Evolutionary conservation across 2,329 filamentous ascomycete species (phyloP), one percentile per base, ranked within the genome.

Genomic region (Emmonsiellopsis sp.): DNA sequence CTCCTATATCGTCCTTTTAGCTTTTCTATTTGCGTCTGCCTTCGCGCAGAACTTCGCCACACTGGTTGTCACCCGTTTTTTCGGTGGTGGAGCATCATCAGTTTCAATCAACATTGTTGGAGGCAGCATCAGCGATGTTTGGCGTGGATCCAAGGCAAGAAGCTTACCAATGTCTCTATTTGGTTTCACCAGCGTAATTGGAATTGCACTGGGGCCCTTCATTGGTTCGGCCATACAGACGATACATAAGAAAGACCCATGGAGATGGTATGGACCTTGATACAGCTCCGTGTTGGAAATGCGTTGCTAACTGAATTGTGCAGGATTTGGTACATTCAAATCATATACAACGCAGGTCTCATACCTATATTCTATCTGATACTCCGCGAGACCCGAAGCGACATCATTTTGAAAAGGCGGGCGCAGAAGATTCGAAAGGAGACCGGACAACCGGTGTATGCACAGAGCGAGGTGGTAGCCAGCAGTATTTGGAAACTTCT

Each of bases 271-370:
- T 7, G 44, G 14, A 14, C 14, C n/a, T 7, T 6, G 7, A 6
- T 58, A 57, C 13, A 48, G 57, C 11, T 58, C 50, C 31, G 58
- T 63, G 14, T 42, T 9, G 55, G 58, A 0, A 60, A 57, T 61
- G 11, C 3, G 44, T 5, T 33, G 10, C 32, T 10, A 32, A 33
- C 1, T 27, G 5, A 0, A 40, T 40, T 44, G 10, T 58, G 60
- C 33, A 74, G 72, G 72, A 73, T 75, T 39, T 76, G 72, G 56
- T 66, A 71, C 32, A 63, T 71, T 31, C 72, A 74, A 17, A 73
- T 75, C 34, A 71, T 74, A 46, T 69, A 73, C 55, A 71, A 73
- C 36, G 68, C 68, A 3, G 71, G 61, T 0, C 57, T 73, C 5
- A 66, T 74, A 1, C 71, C 73, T 0, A 46, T 74, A 1, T 65